These are phyloP conservation scores for Kandelia obovata DNA, from an alignment of 345 rosid genomes.

Conservation along the genomic window DNA sequence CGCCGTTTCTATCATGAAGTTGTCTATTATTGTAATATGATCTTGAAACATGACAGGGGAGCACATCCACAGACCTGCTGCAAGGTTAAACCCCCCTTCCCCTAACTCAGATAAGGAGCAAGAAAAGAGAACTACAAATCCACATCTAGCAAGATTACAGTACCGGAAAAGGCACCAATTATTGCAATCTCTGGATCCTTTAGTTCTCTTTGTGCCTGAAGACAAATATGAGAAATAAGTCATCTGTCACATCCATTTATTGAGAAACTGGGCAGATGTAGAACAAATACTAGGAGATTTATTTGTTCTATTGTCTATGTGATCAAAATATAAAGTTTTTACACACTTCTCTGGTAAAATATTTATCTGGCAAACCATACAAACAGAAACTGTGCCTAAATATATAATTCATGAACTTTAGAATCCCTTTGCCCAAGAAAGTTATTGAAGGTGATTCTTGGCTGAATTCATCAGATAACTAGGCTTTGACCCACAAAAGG, in stretches of 20 bases:
- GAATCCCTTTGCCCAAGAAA: neutral
- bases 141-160: neutral
- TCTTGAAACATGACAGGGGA: too few relatives aligned
- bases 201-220: slow-evolving; percentile 68
- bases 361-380: neutral
- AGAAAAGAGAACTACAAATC: neutral
- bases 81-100: too few relatives aligned
- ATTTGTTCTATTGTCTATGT: neutral
- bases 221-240: neutral
- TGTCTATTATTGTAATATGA: too few relatives aligned
- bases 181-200: slow-evolving; percentile 85
- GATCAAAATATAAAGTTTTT: neutral
- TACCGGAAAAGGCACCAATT: slow-evolving; percentile 91
- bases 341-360: too few relatives aligned
- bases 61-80: too few relatives aligned
- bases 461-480: neutral
- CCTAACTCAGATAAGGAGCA: neutral
- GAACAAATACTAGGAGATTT: neutral
- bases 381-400: neutral
- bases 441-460: neutral
- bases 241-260: neutral
- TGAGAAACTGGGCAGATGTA: neutral
- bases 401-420: neutral
- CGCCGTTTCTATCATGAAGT: too few relatives aligned
- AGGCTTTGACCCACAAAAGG: neutral